Evolutionary conservation across 2,329 filamentous ascomycete genomes (phyloP).

Genomic region (Scedosporium dehoogii): DNA sequence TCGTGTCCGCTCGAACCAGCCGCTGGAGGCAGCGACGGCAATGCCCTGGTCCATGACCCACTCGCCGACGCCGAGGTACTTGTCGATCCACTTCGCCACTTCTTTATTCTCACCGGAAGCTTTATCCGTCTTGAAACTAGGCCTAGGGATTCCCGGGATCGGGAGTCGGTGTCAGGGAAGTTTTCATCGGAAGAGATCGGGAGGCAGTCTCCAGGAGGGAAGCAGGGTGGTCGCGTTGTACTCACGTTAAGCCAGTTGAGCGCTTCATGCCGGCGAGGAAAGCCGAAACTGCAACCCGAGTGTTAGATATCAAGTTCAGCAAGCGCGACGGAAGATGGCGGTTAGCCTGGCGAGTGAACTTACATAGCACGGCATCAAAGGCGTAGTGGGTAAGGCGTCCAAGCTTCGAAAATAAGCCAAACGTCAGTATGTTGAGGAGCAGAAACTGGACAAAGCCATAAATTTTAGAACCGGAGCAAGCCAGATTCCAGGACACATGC

Average conservation of each 20-base stretch:
- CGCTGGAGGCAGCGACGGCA: slow-evolving; percentile 76
- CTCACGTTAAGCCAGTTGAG: slow-evolving; percentile 95
- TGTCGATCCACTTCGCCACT: slow-evolving; percentile 79
- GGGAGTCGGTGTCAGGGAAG: slow-evolving; percentile 13
- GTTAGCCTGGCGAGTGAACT: slow-evolving; percentile 22
- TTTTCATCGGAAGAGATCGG: background rate
- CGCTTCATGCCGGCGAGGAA: slow-evolving; percentile 96
- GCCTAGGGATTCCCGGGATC: slow-evolving; percentile 34
- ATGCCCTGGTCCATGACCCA: slow-evolving; percentile 98
- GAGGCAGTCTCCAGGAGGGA: too few species aligned
- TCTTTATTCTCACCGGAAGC: slow-evolving; percentile 73
- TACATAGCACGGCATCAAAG: slow-evolving; percentile 89
- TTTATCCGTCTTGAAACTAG: slow-evolving; percentile 81
- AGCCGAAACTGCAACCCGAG: slow-evolving; percentile 62
- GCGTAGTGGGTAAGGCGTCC: slow-evolving; percentile 90
- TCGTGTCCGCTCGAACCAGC: slow-evolving; percentile 85
- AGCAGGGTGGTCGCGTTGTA: slow-evolving; percentile 18
- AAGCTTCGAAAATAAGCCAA: slow-evolving; percentile 68
- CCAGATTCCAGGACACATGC: background rate
- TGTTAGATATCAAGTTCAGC: slow-evolving; percentile 11
- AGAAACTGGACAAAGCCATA: slow-evolving; percentile 18
- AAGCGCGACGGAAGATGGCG: background rate
- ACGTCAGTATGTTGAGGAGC: slow-evolving; percentile 58
- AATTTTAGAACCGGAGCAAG: background rate
- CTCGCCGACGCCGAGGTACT: slow-evolving; percentile 89